These are phyloP conservation scores for Cadophora sp. DNA, from an alignment of 2,329 filamentous ascomycete species.

Conservation along the genomic window DNA sequence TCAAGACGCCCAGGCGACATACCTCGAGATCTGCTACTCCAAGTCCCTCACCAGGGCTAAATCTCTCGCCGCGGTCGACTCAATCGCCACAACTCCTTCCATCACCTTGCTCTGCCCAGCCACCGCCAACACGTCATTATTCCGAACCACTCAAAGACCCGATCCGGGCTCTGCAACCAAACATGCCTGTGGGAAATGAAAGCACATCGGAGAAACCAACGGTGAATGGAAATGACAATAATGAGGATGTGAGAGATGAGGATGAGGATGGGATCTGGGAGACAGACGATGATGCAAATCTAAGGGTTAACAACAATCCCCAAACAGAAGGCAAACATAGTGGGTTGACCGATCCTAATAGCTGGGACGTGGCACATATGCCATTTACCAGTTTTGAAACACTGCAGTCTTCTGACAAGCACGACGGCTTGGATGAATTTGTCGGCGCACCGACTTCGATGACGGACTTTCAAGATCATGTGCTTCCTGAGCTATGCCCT, in stretches of 20 bases:
- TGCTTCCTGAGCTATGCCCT: not conserved
- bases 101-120: no score
- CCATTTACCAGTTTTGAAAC: not conserved
- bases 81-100: not conserved
- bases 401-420: not conserved
- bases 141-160: not conserved
- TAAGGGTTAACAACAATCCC: not conserved
- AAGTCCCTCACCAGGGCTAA: not conserved
- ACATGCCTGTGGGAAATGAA: not conserved
- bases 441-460: not conserved
- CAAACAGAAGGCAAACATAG: not conserved
- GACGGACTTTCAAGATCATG: not conserved
- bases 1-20: not conserved
- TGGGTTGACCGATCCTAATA: not conserved
- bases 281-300: not conserved
- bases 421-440: not conserved
- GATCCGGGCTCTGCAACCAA: not conserved
- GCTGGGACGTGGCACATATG: not conserved
- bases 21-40: not conserved
- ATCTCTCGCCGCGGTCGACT: not conserved
- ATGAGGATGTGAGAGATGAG: not conserved
- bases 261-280: not conserved
- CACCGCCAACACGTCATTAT: not conserved
- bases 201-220: not conserved
- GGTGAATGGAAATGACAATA: not conserved